Evolutionary conservation across 169 alveolate genomes (phyloP).

Genomic region (Babesia ovata): DNA sequence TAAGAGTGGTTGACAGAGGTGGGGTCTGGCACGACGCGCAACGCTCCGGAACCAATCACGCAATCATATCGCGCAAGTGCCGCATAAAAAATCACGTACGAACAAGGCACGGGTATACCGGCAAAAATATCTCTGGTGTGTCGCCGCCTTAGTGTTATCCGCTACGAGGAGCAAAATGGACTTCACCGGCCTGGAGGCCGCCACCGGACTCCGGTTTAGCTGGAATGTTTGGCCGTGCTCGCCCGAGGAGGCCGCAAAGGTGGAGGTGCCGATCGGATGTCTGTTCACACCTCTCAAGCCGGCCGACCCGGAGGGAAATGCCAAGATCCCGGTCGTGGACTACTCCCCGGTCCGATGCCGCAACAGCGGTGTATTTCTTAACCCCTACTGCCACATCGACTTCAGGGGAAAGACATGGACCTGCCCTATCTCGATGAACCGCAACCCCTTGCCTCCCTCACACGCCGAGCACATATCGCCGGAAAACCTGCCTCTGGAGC

Average conservation of each 20-base stretch:
- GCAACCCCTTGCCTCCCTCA: conserved; percentile 94
- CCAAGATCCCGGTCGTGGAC: conserved; percentile 89
- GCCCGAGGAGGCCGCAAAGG: conserved; percentile 91
- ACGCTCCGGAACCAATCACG: neutral
- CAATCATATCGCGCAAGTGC: neutral
- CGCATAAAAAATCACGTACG: neutral
- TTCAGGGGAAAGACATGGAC: conserved; percentile 96
- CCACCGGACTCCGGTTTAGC: conserved; percentile 94
- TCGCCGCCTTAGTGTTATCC: neutral
- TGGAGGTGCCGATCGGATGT: conserved; percentile 95
- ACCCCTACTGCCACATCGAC: conserved; percentile 94
- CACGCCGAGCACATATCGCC: conserved; percentile 94
- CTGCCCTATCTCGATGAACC: conserved; percentile 93
- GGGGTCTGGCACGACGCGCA: conserved; percentile 25
- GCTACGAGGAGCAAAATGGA: conserved; percentile 42
- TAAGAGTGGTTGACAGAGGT: neutral
- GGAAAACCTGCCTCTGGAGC: conserved; percentile 95
- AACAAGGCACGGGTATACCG: neutral
- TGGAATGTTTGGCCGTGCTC: conserved; percentile 98
- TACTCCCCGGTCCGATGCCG: conserved; percentile 92
- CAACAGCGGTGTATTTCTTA: conserved; percentile 88
- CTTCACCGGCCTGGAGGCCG: conserved; percentile 77
- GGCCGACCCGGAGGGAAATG: conserved; percentile 81
- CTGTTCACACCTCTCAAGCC: conserved; percentile 90
- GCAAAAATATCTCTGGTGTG: neutral